These are phyloP conservation scores for Trichoderma sp. DNA, from an alignment of 2,329 filamentous ascomycete species.

Conservation along the genomic window DNA sequence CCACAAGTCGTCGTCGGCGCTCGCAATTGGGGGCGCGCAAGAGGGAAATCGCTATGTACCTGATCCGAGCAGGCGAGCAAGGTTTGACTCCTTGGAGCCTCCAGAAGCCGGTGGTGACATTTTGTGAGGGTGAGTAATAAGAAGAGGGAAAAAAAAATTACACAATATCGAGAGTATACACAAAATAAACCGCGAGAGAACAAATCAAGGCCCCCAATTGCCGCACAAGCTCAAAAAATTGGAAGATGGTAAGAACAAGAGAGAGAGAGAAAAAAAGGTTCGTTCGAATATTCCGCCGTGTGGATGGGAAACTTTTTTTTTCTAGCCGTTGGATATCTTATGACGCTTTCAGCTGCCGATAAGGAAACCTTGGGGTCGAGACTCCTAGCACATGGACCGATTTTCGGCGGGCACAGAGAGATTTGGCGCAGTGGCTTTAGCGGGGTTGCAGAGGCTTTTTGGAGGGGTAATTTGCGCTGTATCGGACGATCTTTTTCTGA, in stretches of 20 bases:
- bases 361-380: slow-evolving; percentile 2
- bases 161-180: not conserved
- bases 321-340: not conserved
- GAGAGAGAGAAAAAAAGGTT: not conserved
- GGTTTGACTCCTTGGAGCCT: slow-evolving; percentile 76
- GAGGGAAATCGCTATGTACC: slow-evolving; percentile 50
- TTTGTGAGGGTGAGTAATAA: slow-evolving; percentile 23
- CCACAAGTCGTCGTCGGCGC: not conserved
- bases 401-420: slow-evolving; percentile 13
- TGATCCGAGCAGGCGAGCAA: slow-evolving; percentile 85
- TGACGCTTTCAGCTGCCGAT: slow-evolving; percentile 7
- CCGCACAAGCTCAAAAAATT: not conserved
- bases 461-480: not conserved
- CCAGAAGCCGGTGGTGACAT: slow-evolving; percentile 59
- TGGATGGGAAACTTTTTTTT: slow-evolving; percentile 14
- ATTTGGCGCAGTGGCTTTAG: not conserved
- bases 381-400: slow-evolving; percentile 4
- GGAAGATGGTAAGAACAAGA: not conserved
- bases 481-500: not conserved
- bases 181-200: not conserved
- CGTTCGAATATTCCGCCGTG: not conserved
- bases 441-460: not conserved
- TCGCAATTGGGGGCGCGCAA: not conserved
- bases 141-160: not conserved
- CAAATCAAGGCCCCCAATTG: not conserved